Conservation (phyloP, 2,329 filamentous ascomycete genomes). For the Pseudopithomyces maydicus region DNA sequence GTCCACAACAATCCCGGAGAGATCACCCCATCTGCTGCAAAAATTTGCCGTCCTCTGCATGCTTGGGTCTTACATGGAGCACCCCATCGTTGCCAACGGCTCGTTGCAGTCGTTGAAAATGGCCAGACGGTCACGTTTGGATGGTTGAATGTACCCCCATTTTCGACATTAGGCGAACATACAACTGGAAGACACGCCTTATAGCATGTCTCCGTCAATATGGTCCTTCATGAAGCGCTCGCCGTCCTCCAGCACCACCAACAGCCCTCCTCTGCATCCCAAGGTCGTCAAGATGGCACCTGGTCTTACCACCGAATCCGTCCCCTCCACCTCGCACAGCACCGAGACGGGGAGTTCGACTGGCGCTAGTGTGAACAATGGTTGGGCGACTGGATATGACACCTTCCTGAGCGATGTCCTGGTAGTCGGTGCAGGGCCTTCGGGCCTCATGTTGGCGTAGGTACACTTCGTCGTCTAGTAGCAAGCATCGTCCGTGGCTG, state of each 20-base stretch:
- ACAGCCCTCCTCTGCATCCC: conserved; percentile 24
- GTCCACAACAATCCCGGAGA: conserved; percentile 18
- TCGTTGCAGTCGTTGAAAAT: conserved; percentile 26
- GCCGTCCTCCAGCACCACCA: conserved; percentile 16
- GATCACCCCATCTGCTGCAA: conserved; percentile 32
- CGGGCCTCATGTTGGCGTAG: conserved; percentile 51
- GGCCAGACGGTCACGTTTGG: conserved; percentile 23
- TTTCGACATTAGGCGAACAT: conserved; percentile 25
- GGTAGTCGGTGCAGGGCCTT: conserved; percentile 50
- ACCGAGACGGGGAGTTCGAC: conserved; percentile 16
- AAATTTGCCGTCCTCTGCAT: conserved; percentile 18
- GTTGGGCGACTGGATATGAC: conserved; percentile 28
- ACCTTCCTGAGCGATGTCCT: conserved; percentile 46
- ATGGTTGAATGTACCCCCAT: conserved; percentile 29
- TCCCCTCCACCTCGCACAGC: conserved; percentile 30
- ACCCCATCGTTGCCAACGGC: conserved; percentile 11
- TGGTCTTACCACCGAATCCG: conserved; percentile 29
- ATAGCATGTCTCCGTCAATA: conserved; percentile 40
- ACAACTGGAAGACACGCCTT: conserved; percentile 14
- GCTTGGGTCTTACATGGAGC: conserved; percentile 9
- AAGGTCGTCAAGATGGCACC: conserved; percentile 43
- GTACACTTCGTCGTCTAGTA: conserved; percentile 13
- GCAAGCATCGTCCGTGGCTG: conserved; percentile 3
- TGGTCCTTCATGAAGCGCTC: conserved; percentile 44
- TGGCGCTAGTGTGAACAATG: conserved; percentile 22